Evolutionary conservation across 176 grass and related monocot genomes (phyloP), one percentile per base, ranked within the genome.

Genomic region (Tillandsia fasciculata): DNA sequence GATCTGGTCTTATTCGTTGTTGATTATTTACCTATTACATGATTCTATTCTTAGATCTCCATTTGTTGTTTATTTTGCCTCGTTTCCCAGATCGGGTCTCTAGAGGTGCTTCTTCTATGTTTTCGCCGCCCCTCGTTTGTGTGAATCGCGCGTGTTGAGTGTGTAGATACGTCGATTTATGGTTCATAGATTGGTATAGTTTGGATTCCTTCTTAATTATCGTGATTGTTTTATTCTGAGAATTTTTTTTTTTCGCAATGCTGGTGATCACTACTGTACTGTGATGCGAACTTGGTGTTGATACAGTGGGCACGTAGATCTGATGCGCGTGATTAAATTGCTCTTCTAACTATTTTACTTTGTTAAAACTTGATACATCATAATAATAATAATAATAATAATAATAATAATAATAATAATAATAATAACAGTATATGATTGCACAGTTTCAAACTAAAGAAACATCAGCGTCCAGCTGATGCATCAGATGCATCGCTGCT

Each of bases 101-200:
- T 20, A 61, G 22, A 61, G 56, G 2, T 61, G 56, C n/a, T 5
- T 61, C n/a, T 61, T 42, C 56, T 61, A 6, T 61, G 56, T 15
- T 20, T 61, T 61, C 56, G 56, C 13, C 17, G 53, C 17, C 56
- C 22, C 22, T 14, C 53, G 1, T 15, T 8, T 59, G 54, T 59
- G 33, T 42, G 33, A 42, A 7, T 42, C 33, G 20, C 20, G 20
- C 20, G 33, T 42, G 33, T 42, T 42, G 54, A 59, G 54, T 59
- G n/a, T 59, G 54, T 61, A 61, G 56, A 61, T 61, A 20, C 18
- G 56, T 18, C 10, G 56, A 15, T 6, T 61, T 23, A 15, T 61
- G 17, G 15, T 61, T 61, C 56, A 61, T 61, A 61, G 56, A 23
- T 61, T 61, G 56, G 10, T 61, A 61, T 61, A 61, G 56, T 61